Evolutionary conservation across 2,329 filamentous ascomycete species (phyloP).

Genomic region (Pezicula carpinea): DNA sequence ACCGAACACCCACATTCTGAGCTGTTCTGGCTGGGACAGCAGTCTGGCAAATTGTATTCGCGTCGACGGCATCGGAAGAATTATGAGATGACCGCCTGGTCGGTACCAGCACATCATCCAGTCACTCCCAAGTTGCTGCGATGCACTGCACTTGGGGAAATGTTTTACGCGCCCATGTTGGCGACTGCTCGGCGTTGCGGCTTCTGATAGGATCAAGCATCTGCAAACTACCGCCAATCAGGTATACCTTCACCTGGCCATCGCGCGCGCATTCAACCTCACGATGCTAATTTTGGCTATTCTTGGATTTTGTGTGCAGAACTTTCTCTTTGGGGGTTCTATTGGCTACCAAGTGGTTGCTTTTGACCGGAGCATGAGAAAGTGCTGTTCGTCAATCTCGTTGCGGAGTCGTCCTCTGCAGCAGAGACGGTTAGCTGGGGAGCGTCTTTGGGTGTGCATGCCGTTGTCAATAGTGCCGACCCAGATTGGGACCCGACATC

Average conservation of each 20-base stretch:
- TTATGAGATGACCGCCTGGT: background rate
- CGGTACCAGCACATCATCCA: background rate
- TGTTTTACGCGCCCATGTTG: background rate
- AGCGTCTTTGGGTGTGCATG: conserved; percentile 13
- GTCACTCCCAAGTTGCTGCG: background rate
- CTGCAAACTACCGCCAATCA: conserved; percentile 13
- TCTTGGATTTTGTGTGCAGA: conserved; percentile 11
- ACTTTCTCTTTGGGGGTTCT: background rate
- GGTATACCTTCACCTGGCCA: background rate
- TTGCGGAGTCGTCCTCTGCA: conserved; percentile 6
- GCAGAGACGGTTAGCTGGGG: background rate
- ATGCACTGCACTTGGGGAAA: background rate
- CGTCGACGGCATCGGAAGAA: too few species aligned
- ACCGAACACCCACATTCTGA: background rate
- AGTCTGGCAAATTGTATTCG: too few species aligned
- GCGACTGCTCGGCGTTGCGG: background rate
- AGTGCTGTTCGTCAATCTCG: conserved; percentile 8
- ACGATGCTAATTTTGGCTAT: conserved; percentile 18
- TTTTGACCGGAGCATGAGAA: conserved; percentile 12
- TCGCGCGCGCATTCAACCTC: conserved; percentile 17
- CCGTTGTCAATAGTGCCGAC: conserved; percentile 8
- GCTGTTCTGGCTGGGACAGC: too few species aligned
- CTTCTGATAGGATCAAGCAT: background rate
- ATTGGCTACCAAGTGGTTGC: conserved; percentile 10
- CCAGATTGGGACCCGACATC: conserved; percentile 9